These are phyloP conservation scores for Naganishia antarctica DNA, from an alignment of 768 basidiomycete species.

Conservation along the genomic window DNA sequence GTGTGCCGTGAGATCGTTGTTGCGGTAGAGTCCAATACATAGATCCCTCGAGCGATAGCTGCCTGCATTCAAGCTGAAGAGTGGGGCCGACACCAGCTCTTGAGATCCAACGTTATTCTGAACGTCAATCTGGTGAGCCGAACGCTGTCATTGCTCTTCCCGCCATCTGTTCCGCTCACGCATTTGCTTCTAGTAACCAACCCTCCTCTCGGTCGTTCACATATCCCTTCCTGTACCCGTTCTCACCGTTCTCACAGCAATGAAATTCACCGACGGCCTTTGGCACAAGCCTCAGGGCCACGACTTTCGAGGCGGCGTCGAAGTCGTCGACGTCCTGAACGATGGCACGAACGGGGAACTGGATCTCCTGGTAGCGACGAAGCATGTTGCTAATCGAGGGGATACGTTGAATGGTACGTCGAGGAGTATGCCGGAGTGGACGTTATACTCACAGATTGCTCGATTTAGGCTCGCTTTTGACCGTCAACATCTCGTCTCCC, in stretches of 20 bases:
- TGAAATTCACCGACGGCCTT: conserved; percentile 25
- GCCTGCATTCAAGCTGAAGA: too few relatives aligned
- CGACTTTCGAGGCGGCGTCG: conserved; percentile 60
- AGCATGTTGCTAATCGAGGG: conserved; percentile 39
- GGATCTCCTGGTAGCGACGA: conserved; percentile 57
- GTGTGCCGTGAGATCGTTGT: too few relatives aligned
- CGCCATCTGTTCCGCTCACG: too few relatives aligned
- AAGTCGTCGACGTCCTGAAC: conserved; percentile 56
- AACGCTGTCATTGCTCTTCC: too few relatives aligned
- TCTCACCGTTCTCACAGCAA: not conserved
- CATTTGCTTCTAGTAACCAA: too few relatives aligned
- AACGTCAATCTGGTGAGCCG: too few relatives aligned
- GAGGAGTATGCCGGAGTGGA: not conserved
- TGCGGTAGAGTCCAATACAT: too few relatives aligned
- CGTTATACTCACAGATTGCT: not conserved
- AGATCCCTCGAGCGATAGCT: too few relatives aligned
- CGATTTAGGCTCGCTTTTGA: conserved; percentile 52
- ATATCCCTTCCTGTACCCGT: not conserved
- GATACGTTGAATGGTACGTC: conserved; percentile 50
- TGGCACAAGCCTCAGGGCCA: conserved; percentile 54
- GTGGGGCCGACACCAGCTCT: too few relatives aligned
- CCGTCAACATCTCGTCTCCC: conserved; percentile 48
- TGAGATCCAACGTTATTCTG: too few relatives aligned
- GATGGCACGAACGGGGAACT: conserved; percentile 50
- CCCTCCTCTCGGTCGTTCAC: not conserved